Evolutionary conservation across 352 stramenopile species (phyloP).

Genomic region (Globisporangium camurandrum): DNA sequence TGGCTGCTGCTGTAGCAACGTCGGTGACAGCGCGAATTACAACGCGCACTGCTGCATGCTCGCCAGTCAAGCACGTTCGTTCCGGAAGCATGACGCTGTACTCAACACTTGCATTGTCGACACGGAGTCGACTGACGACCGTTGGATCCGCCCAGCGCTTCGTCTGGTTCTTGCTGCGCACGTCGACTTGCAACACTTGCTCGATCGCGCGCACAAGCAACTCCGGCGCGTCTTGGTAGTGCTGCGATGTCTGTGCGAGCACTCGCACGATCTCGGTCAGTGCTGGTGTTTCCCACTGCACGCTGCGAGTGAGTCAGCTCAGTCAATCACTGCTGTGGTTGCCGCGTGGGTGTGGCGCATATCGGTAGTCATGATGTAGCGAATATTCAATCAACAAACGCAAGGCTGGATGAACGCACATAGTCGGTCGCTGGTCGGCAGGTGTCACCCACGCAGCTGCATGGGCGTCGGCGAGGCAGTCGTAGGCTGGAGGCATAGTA

Average conservation of each 20-base stretch:
- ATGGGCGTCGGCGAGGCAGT: slow-evolving; percentile 37
- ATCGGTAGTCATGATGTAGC: no score
- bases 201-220: slow-evolving; percentile 42
- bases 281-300: slow-evolving; percentile 35
- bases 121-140: slow-evolving; percentile 32
- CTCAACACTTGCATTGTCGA: slow-evolving; percentile 49
- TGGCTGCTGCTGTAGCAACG: no score
- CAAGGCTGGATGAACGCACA: no score
- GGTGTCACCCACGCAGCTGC: slow-evolving; percentile 35
- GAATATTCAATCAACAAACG: no score
- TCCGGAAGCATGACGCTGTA: slow-evolving; percentile 22
- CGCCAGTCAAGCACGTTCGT: no score
- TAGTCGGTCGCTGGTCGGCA: slow-evolving; percentile 21
- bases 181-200: slow-evolving; percentile 60
- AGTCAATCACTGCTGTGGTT: neutral
- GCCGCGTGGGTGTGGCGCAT: neutral
- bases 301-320: slow-evolving; percentile 10
- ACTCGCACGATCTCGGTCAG: slow-evolving; percentile 19
- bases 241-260: slow-evolving; percentile 29
- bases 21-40: slow-evolving; percentile 1
- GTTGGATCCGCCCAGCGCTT: slow-evolving; percentile 28
- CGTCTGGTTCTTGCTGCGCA: slow-evolving; percentile 74
- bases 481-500: slow-evolving; percentile 22
- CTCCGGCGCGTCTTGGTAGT: slow-evolving; percentile 27
- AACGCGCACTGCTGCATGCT: no score